Base-by-base conservation (phyloP, 2,329 filamentous ascomycete species). In the Metarhizium brunneum region DNA sequence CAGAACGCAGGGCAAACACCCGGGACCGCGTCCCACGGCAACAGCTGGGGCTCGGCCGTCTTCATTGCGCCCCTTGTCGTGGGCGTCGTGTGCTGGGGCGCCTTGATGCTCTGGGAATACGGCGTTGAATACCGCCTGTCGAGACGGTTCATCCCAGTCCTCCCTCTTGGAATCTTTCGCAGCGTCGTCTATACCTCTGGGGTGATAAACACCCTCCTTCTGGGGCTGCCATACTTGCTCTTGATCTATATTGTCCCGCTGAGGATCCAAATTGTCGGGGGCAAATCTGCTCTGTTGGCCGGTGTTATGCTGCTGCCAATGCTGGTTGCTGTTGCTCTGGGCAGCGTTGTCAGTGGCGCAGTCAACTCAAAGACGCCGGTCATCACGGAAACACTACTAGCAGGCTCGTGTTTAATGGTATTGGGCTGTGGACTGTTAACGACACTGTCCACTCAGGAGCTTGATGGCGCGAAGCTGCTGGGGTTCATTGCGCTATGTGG, bases 221-320 rank as follows among this genome's bases (percentile, higher is more conserved):
- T 76, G 1, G 78, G 78, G 0, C 82, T 79, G 56, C 73, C 76
- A 1, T 80, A 77, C 56, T 66, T 81, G 8, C 63, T 79, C 32
- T 64, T 75, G 20, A 64, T 81, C 18, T 82, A 76, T 56, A 69
- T 72, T 2, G 75, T 82, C 18, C 79, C 79, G 0, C 64, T 79
- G 11, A 69, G 76, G 13, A 69, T 78, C 49, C 77, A 82, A 59
- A 66, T 80, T 1, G 77, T 81, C 35, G 76, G 78, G 50, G 70
- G 66, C 5, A 75, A 76, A 62, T 71, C 66, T 38, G 60, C 76
- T 2, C 66, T 81, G 3, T 59, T 74, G 14, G 72, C 77, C 0
- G 78, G 79, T 11, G 62, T 81, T 30, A 74, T 80, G 74, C 63
- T 82, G 52, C 67, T 82, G 30, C 79, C 79, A 0, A 77, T 82